Conservation (phyloP, 2,329 filamentous ascomycete genomes). For the Colletotrichum filicis region DNA sequence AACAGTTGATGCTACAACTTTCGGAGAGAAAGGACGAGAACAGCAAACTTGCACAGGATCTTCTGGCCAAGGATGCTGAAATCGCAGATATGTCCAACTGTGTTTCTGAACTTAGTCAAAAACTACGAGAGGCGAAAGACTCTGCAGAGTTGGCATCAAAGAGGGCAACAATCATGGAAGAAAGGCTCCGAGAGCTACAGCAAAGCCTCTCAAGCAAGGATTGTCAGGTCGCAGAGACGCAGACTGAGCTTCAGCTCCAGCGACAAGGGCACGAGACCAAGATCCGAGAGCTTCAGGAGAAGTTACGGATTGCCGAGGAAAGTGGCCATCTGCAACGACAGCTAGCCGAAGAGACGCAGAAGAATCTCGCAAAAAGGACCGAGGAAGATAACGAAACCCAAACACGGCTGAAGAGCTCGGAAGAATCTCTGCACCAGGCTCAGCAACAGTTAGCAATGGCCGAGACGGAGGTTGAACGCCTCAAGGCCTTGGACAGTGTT, state of each 20-base stretch:
- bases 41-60: conserved; percentile 13
- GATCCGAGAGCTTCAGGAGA: conserved; percentile 14
- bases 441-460: not conserved
- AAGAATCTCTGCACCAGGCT: not conserved
- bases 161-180: not conserved
- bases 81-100: not conserved
- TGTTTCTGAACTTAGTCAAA: not conserved
- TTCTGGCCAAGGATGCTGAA: conserved; percentile 7
- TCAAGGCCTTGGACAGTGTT: not conserved
- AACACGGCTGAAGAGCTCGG: not conserved
- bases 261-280: not conserved
- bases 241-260: not conserved
- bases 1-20: conserved; percentile 10
- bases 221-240: not conserved
- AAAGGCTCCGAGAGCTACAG: not conserved
- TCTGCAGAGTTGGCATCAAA: not conserved
- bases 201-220: not conserved
- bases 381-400: not conserved
- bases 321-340: not conserved
- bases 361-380: not conserved
- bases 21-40: conserved; percentile 24
- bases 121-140: not conserved
- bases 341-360: not conserved
- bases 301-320: conserved; percentile 1
- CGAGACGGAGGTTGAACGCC: not conserved